These are phyloP conservation scores for Cryptococcus depauperatus DNA, from an alignment of 1,284 basidiomycete species.

Conservation along the genomic window DNA sequence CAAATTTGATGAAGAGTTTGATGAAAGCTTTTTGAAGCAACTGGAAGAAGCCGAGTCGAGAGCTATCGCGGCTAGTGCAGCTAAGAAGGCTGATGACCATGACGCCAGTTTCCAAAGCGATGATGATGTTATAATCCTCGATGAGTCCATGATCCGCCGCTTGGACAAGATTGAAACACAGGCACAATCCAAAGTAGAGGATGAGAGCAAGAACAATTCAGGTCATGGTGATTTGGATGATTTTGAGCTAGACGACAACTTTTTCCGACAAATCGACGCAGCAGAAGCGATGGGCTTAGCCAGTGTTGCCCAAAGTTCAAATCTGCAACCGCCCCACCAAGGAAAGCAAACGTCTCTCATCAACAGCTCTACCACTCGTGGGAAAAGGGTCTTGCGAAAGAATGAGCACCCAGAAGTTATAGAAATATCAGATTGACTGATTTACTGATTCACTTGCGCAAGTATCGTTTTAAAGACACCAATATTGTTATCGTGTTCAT, in stretches of 20 bases:
- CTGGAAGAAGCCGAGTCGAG: neutral
- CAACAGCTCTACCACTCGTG: too few species aligned
- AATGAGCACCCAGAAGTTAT: too few species aligned
- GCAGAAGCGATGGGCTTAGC: neutral
- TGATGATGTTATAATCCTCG: constrained; percentile 12
- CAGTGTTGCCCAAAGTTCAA: too few species aligned
- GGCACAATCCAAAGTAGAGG: neutral
- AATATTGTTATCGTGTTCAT: too few species aligned
- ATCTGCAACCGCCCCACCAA: too few species aligned
- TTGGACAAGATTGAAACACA: constrained; percentile 8
- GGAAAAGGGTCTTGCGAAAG: too few species aligned
- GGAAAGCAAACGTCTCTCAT: too few species aligned
- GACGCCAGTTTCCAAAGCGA: neutral
- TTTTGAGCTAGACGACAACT: constrained; percentile 1
- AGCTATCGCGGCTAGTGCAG: neutral
- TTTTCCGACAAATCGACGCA: constrained; percentile 12
- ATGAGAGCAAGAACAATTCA: constrained; percentile 1
- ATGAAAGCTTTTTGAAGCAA: neutral
- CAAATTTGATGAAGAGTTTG: constrained; percentile 2
- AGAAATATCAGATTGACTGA: too few species aligned
- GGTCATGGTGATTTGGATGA: constrained; percentile 10
- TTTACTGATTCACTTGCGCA: too few species aligned
- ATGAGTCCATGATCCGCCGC: constrained; percentile 18
- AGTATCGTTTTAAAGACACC: too few species aligned
- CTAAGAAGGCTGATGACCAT: neutral